phyloP scores from a whole-genome alignment of 1,284 basidiomycete genomes.

The Ustilago crameri region DNA sequence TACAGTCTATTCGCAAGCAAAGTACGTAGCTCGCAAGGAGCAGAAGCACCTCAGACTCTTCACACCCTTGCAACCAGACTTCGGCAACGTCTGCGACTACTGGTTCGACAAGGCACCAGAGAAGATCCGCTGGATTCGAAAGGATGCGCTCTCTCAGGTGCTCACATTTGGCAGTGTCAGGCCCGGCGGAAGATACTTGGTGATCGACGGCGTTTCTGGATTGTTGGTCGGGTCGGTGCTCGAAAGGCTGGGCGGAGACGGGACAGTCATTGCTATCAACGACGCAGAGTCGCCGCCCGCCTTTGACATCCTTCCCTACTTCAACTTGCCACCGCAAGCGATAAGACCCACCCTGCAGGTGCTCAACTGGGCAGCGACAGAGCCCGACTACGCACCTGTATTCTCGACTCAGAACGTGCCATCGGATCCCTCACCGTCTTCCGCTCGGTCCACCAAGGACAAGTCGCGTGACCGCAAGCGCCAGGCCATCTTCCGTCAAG shows the following conservation, averaged over 20 bases:
- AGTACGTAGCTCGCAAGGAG: constrained; percentile 65
- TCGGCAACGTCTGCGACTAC: constrained; percentile 87
- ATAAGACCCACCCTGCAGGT: constrained; percentile 38
- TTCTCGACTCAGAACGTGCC: constrained; percentile 32
- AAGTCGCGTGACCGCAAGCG: constrained; percentile 45
- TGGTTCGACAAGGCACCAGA: constrained; percentile 77
- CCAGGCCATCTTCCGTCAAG: constrained; percentile 36
- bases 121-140: constrained; percentile 84
- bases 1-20: constrained; percentile 64
- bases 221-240: constrained; percentile 87
- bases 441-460: constrained; percentile 26
- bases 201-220: constrained; percentile 86
- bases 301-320: constrained; percentile 86
- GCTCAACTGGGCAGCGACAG: constrained; percentile 60
- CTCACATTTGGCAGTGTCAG: constrained; percentile 83
- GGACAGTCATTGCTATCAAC: constrained; percentile 84
- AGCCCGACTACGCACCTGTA: constrained; percentile 43
- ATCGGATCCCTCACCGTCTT: not conserved
- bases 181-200: constrained; percentile 86
- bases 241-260: constrained; percentile 77
- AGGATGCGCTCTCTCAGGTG: constrained; percentile 89
- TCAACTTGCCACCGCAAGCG: constrained; percentile 72
- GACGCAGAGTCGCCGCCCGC: constrained; percentile 93
- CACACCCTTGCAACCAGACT: constrained; percentile 85
- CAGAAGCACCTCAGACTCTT: constrained; percentile 82